phyloP scores from a whole-genome alignment of 2,329 filamentous ascomycete genomes.

The Aspergillus spinulosporus region DNA sequence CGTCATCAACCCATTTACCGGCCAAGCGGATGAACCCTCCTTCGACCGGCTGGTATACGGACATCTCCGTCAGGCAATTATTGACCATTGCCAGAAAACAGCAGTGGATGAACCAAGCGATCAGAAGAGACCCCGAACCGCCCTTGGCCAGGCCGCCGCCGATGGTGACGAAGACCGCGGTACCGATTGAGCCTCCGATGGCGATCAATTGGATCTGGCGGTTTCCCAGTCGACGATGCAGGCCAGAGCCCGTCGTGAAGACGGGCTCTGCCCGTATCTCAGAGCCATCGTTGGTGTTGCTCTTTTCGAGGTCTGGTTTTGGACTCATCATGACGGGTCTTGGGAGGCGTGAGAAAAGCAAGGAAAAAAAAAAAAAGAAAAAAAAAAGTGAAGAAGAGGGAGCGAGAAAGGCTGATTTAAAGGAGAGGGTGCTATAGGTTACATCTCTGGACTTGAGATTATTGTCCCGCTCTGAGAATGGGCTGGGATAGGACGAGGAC shows the following conservation, averaged over 20 bases:
- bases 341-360: neutral
- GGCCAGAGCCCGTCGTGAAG: neutral
- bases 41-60: constrained; percentile 44
- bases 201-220: constrained; percentile 33
- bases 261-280: constrained; percentile 5
- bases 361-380: neutral
- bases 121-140: constrained; percentile 40
- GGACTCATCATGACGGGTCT: neutral
- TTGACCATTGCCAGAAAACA: constrained; percentile 39
- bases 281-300: neutral
- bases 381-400: too few relatives aligned
- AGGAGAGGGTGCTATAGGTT: neutral
- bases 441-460: constrained; percentile 3
- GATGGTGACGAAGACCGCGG: constrained; percentile 42
- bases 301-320: constrained; percentile 3
- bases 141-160: constrained; percentile 39
- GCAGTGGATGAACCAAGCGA: constrained; percentile 37
- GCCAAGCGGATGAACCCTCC: constrained; percentile 45
- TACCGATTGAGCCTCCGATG: constrained; percentile 45
- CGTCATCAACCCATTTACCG: constrained; percentile 48
- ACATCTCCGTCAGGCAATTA: constrained; percentile 49
- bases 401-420: neutral
- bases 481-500: constrained; percentile 3
- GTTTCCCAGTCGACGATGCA: constrained; percentile 21
- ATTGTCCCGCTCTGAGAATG: neutral